phyloP scores from a whole-genome alignment of 768 basidiomycete genomes.

The Heimioporus sp. region DNA sequence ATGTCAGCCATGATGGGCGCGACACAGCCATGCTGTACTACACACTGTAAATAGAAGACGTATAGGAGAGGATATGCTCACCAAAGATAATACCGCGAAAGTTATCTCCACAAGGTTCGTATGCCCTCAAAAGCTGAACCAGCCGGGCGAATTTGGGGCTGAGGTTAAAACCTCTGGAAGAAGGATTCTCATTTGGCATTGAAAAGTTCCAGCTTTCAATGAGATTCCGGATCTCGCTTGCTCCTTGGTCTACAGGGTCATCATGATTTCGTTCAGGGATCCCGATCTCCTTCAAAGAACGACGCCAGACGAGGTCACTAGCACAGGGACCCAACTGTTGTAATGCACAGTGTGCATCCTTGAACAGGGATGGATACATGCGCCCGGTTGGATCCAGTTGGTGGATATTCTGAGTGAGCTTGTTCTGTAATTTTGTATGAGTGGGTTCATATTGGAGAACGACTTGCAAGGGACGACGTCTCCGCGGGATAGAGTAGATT shows the following conservation, averaged over 20 bases:
- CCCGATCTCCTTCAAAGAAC: constrained; percentile 40
- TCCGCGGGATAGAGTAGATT: constrained; percentile 34
- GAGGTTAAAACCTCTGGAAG: constrained; percentile 62
- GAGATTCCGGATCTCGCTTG: constrained; percentile 32
- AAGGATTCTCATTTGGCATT: constrained; percentile 59
- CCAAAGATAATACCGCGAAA: constrained; percentile 75
- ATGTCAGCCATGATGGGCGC: constrained; percentile 62
- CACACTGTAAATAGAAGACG: constrained; percentile 26
- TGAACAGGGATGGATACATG: constrained; percentile 42
- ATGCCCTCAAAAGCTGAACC: constrained; percentile 56
- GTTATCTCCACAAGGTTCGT: constrained; percentile 46
- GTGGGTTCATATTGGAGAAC: constrained; percentile 53
- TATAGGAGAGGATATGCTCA: constrained; percentile 33
- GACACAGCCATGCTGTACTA: constrained; percentile 53
- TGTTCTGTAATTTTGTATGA: constrained; percentile 34
- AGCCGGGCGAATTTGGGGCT: constrained; percentile 65
- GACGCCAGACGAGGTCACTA: constrained; percentile 68
- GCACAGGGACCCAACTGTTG: constrained; percentile 66
- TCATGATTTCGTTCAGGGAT: constrained; percentile 37
- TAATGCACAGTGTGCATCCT: constrained; percentile 44
- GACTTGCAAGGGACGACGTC: constrained; percentile 45
- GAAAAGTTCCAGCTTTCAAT: constrained; percentile 63
- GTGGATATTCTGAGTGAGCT: constrained; percentile 47
- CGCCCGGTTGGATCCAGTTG: constrained; percentile 40
- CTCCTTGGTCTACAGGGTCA: constrained; percentile 25